Percentiles rank a stretch among this genome's conserved stretches.
Evolutionary conservation across 805 yeast species (phyloP).

Genomic region (Ascoidea tarda): DNA sequence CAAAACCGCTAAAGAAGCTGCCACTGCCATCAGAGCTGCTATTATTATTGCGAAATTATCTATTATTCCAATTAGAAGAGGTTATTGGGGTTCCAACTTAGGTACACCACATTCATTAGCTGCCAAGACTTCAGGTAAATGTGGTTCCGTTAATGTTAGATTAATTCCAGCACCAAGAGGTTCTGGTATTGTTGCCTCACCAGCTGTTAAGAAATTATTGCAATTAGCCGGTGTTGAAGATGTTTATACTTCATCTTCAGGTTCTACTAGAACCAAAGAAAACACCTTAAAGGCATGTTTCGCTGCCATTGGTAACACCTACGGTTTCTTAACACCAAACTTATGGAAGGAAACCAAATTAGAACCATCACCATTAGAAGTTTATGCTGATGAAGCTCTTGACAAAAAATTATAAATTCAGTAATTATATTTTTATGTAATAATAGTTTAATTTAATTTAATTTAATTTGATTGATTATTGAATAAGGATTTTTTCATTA

Average conservation of each 20-base stretch:
- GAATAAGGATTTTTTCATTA: too few relatives aligned
- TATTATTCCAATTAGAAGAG: constrained; percentile 99
- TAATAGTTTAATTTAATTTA: too few relatives aligned
- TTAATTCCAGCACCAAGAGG: constrained; percentile 99
- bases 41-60: constrained; percentile 98
- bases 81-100: constrained; percentile 99
- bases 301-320: constrained; percentile 98
- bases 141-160: constrained; percentile 99
- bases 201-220: constrained; percentile 97
- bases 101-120: constrained; percentile 99
- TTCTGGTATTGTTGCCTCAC: constrained; percentile 99
- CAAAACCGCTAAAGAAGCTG: constrained; percentile 99
- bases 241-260: constrained; percentile 96
- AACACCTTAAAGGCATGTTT: constrained; percentile 99
- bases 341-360: constrained; percentile 84
- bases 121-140: constrained; percentile 97
- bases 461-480: too few relatives aligned
- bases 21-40: constrained; percentile 99
- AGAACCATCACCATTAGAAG: constrained; percentile 88
- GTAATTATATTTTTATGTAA: too few relatives aligned
- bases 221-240: constrained; percentile 99
- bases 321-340: constrained; percentile 99
- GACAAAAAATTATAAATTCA: not conserved
- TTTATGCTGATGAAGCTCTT: constrained; percentile 47
- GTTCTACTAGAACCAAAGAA: constrained; percentile 99